These are phyloP conservation scores for Starmera stellimalicola DNA, from an alignment of 1,139 yeast species.

Conservation along the genomic window DNA sequence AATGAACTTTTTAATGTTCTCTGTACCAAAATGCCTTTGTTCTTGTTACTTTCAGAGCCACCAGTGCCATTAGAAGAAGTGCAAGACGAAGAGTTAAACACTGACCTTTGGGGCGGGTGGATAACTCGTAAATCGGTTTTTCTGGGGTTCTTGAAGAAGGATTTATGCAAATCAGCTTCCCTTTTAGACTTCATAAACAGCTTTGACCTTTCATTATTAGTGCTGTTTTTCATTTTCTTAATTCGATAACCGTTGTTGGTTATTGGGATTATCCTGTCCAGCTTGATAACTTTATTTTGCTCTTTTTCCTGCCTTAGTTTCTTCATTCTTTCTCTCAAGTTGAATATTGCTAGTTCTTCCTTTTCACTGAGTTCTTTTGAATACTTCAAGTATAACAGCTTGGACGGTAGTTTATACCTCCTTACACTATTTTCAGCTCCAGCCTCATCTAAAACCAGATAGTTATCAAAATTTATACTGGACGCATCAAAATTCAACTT, in stretches of 20 bases:
- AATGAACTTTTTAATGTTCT: too few species aligned
- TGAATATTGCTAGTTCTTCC: constrained; percentile 39
- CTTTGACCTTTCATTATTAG: constrained; percentile 14
- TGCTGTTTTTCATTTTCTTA: constrained; percentile 3
- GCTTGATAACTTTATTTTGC: constrained; percentile 32
- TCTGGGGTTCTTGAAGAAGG: constrained; percentile 14
- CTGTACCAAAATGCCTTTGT: too few species aligned
- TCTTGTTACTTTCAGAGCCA: neutral
- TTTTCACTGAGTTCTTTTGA: constrained; percentile 35
- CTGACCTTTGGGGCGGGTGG: neutral
- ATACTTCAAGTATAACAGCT: constrained; percentile 33
- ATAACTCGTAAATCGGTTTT: neutral
- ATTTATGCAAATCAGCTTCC: constrained; percentile 14
- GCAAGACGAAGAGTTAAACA: too few species aligned
- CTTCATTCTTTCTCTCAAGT: constrained; percentile 36
- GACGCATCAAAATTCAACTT: constrained; percentile 8
- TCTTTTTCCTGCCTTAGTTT: constrained; percentile 34
- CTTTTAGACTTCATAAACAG: constrained; percentile 16
- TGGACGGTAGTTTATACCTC: constrained; percentile 26
- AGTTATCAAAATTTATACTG: constrained; percentile 9
- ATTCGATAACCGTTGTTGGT: constrained; percentile 5
- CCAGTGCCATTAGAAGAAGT: too few species aligned
- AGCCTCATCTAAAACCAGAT: constrained; percentile 8
- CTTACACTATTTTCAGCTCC: constrained; percentile 6
- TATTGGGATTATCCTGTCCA: constrained; percentile 21